A percentile compares a stretch with the other conserved stretches of the same genome.
These are phyloP conservation scores for Drechslerella coelobrocha DNA, from an alignment of 2,329 filamentous ascomycete genomes.

Conservation along the genomic window DNA sequence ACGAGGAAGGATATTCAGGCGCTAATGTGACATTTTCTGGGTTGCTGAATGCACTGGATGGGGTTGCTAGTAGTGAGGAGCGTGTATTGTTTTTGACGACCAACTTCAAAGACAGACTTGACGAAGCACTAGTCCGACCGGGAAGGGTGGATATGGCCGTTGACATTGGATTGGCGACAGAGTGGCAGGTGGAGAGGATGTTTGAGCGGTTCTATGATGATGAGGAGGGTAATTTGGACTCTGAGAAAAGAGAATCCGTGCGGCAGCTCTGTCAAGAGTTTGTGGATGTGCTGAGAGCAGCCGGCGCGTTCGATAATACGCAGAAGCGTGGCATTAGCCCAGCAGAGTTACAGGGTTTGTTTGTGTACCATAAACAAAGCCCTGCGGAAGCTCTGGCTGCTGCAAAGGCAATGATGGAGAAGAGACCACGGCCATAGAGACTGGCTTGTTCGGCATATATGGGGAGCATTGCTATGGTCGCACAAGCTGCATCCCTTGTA, in stretches of 20 bases:
- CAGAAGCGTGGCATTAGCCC: constrained; percentile 66
- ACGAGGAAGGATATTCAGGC: constrained; percentile 82
- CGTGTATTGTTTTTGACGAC: constrained; percentile 92
- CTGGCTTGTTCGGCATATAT: background rate
- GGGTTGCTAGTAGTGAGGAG: constrained; percentile 93
- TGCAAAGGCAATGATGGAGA: constrained; percentile 55
- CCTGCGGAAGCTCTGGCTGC: constrained; percentile 84
- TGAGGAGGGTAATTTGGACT: constrained; percentile 29
- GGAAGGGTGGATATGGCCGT: constrained; percentile 94
- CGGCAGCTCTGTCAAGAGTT: constrained; percentile 67
- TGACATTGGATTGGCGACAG: constrained; percentile 83
- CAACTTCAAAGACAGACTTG: constrained; percentile 88
- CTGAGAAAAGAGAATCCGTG: constrained; percentile 70
- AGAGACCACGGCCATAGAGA: background rate
- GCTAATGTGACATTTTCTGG: constrained; percentile 94
- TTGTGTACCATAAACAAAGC: constrained; percentile 92
- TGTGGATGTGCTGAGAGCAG: constrained; percentile 70
- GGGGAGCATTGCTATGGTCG: too few species aligned
- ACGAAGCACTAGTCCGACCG: constrained; percentile 86
- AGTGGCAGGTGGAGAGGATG: constrained; percentile 81
- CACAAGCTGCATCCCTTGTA: too few species aligned
- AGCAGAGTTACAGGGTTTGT: constrained; percentile 90
- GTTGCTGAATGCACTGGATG: constrained; percentile 82
- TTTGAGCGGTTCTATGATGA: constrained; percentile 91
- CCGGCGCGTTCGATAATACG: constrained; percentile 71